Evolutionary conservation across 306 rosid species (phyloP).

Genomic region (Dalbergia cultrata): DNA sequence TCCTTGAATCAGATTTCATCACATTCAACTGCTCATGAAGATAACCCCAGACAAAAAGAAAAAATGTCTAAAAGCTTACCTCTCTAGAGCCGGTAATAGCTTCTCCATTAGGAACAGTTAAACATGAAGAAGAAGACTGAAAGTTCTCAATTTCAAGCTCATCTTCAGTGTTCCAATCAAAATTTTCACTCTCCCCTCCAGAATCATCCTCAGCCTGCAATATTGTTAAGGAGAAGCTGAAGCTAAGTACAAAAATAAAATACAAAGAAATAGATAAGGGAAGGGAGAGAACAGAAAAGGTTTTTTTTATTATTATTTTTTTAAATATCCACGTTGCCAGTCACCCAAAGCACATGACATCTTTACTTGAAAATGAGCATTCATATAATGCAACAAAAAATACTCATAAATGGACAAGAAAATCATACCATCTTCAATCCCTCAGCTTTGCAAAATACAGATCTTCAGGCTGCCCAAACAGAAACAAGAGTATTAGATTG

Average conservation of each 20-base stretch:
- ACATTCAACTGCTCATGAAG: constrained; percentile 27
- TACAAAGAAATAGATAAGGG: constrained; percentile 4
- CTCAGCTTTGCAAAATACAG: constrained; percentile 37
- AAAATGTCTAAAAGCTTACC: constrained; percentile 49
- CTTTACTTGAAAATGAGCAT: constrained; percentile 36
- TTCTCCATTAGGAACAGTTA: constrained; percentile 60
- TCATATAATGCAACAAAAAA: constrained; percentile 34
- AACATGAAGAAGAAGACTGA: constrained; percentile 58
- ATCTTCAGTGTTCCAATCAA: constrained; percentile 92
- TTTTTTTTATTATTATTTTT: not conserved
- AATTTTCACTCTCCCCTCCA: constrained; percentile 61
- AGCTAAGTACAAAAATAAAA: constrained; percentile 21
- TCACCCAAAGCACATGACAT: constrained; percentile 8
- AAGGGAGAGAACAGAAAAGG: not conserved
- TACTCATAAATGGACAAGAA: constrained; percentile 22
- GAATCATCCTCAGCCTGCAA: constrained; percentile 75
- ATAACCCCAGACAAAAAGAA: not conserved
- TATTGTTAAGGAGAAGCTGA: constrained; percentile 18
- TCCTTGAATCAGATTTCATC: not conserved
- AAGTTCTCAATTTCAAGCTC: constrained; percentile 80
- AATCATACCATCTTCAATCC: constrained; percentile 53
- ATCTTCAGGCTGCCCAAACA: constrained; percentile 44
- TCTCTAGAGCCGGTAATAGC: constrained; percentile 56
- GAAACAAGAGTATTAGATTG: constrained; percentile 19
- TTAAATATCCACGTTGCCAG: constrained; percentile 1